phyloP scores from a whole-genome alignment of 805 yeast species.

The Yamadazyma phyllophila region DNA sequence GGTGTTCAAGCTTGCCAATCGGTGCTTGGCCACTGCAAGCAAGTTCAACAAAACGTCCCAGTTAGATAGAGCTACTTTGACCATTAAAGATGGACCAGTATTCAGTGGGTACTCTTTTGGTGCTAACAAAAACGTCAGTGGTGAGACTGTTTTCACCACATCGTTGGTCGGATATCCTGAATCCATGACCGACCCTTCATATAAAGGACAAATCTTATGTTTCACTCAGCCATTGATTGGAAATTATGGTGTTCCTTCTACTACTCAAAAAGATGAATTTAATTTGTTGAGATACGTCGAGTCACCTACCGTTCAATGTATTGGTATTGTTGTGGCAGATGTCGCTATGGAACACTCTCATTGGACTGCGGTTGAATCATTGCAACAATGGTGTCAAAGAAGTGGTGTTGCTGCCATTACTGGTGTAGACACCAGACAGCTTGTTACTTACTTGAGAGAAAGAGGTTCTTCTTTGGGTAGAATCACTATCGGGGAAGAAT shows the following conservation, averaged over 20 bases:
- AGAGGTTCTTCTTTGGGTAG: conserved; percentile 93
- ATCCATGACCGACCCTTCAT: conserved; percentile 98
- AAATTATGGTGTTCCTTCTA: conserved; percentile 96
- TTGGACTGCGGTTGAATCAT: conserved; percentile 98
- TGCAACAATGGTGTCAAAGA: conserved; percentile 94
- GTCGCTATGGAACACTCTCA: conserved; percentile 96
- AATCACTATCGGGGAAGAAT: conserved; percentile 85
- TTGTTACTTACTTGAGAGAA: conserved; percentile 90
- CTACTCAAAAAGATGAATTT: conserved; percentile 74
- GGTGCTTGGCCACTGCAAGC: conserved; percentile 37
- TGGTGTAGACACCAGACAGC: conserved; percentile 95
- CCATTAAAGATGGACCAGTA: conserved; percentile 89
- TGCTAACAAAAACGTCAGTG: conserved; percentile 86
- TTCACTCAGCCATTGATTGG: conserved; percentile 98
- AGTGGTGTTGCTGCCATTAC: conserved; percentile 93
- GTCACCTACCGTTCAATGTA: conserved; percentile 86
- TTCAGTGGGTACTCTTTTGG: conserved; percentile 95
- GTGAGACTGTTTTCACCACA: conserved; percentile 98
- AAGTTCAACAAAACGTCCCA: conserved; percentile 36
- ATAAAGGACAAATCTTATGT: conserved; percentile 93
- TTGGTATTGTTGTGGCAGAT: conserved; percentile 94
- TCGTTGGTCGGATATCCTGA: conserved; percentile 98
- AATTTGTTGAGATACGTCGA: conserved; percentile 88
- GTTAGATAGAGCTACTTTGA: conserved; percentile 81
- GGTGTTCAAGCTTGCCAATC: neutral